Percentiles rank a stretch among this genome's conserved stretches.
Conservation (phyloP, 2,329 filamentous ascomycete genomes). For the Phoma herbarum region DNA sequence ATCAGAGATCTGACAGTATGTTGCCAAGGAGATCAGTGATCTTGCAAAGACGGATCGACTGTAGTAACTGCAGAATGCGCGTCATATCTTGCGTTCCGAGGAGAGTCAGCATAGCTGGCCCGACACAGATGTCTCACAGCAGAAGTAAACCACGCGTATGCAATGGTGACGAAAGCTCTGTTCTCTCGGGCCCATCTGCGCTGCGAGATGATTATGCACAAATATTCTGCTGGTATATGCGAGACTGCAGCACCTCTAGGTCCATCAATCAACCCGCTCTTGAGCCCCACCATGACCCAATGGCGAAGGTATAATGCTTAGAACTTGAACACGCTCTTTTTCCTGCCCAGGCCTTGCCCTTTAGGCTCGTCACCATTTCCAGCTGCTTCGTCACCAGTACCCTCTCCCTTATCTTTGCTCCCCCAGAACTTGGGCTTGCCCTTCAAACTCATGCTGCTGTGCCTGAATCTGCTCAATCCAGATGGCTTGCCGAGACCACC, state of each 20-base stretch:
- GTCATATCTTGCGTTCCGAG: not conserved
- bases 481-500: slow-evolving; percentile 45
- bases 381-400: slow-evolving; percentile 24
- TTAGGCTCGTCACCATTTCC: slow-evolving; percentile 52
- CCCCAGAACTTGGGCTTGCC: slow-evolving; percentile 76
- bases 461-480: slow-evolving; percentile 71
- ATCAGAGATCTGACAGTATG: not conserved
- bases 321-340: slow-evolving; percentile 69
- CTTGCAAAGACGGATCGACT: not conserved
- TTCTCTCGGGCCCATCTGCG: not conserved
- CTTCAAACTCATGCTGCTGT: slow-evolving; percentile 80
- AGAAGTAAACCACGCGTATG: not conserved
- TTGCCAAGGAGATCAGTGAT: not conserved
- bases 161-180: not conserved
- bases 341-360: slow-evolving; percentile 72
- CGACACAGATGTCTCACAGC: not conserved
- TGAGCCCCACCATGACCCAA: not conserved
- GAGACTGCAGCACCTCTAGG: not conserved
- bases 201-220: not conserved
- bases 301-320: slow-evolving; percentile 8
- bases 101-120: not conserved
- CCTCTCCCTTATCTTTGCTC: slow-evolving; percentile 50
- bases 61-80: not conserved
- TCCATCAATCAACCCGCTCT: not conserved
- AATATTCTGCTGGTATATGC: not conserved